Evolutionary conservation across 371 early-diverging fungal genomes (phyloP), one percentile per base, ranked within the genome.

Genomic region (Mucor irregularis): DNA sequence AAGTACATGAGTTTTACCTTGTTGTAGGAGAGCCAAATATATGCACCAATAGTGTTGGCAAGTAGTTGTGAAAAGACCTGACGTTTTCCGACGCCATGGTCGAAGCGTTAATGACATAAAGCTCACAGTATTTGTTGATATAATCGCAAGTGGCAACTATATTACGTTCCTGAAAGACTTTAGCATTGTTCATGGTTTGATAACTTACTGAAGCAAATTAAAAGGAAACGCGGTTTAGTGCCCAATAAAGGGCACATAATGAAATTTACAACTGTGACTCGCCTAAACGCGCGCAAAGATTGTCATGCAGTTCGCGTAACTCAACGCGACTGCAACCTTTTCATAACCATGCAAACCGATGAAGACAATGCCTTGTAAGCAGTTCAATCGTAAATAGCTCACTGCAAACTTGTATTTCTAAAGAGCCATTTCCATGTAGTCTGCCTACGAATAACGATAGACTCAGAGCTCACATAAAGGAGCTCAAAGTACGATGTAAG

Each of bases 21-120:
- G 42, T 54, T 10, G 48, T 57, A 5, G 76, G 76, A 25, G 73
- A 55, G 9, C 76, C 76, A 60, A 76, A 72, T 17, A 76, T 56
- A 19, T 39, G 45, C 4, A 64, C 64, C 7, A 76, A 59, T 10
- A 76, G 47, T 7, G 46, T 29, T 0, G 76, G 76, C 9, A 76
- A 47, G 26, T 37, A 56, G 5, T 37, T 39, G 42, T 61, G 53
- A 17, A 65, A 49, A 0, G 53, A 30, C 31, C 51, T 40, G 0
- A 49, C 48, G 16, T 42, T 37, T 11, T 40, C 25, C 0, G 25
- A 4, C 13, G 49, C 35, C 17, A 49, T 8, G 5, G 28, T 30
- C 0, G 28, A 9, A 6, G 42, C 14, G 3, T 42, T 17, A 4
- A 34, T 30, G 8, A 65, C 53, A 11, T 60, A 37, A 6, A 19